Base-by-base conservation (phyloP, 1,139 yeast species). In the Insectozyma bohioensis region DNA sequence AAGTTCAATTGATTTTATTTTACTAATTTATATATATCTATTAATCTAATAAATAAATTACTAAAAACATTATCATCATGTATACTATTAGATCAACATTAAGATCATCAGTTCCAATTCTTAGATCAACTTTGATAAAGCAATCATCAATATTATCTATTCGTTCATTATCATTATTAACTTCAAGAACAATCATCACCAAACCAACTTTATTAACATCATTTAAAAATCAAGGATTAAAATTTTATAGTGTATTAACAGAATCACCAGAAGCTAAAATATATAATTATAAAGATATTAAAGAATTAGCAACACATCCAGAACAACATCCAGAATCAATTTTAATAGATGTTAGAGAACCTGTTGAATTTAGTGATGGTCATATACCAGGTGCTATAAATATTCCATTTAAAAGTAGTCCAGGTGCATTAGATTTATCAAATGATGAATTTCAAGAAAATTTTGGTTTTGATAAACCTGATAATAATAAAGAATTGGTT, bases 311-410 rank as follows among this genome's bases (percentile, higher is more conserved):
- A 23, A 43, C 58, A 3, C 45, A 63, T 31, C 74, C 73, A 6
- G 52, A 52, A 17, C 46, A 58, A 45, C 47, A 46, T 39, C 64
- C 72, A 8, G 58, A 70, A 22, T 59, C 72, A 16, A 70, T 85
- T 27, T 61, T 90, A 28, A 78, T 90, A 14, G 98, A 92, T 54
- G 97, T 86, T 20, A 79, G 98, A 54, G 98, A 92, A 61, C 96
- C 97, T 3, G 70, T 69, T 32, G 98, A 92, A 61, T 85, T 57
- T 54, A 63, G 65, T 29, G 78, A 68, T 40, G 88, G 87, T 22
- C 75, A 72, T 54, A 84, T 92, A 48, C 97, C 97, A 18, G 75
- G 78, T 18, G 82, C 98, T 10, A 62, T 88, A 42, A 92, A 92
- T 55, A 74, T 92, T 39, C 98, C 98, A 12, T 83, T 81, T 64